Evolutionary conservation across 805 yeast genomes (phyloP), one percentile per base, ranked within the genome.

Genomic region (Barnettozyma pratensis): DNA sequence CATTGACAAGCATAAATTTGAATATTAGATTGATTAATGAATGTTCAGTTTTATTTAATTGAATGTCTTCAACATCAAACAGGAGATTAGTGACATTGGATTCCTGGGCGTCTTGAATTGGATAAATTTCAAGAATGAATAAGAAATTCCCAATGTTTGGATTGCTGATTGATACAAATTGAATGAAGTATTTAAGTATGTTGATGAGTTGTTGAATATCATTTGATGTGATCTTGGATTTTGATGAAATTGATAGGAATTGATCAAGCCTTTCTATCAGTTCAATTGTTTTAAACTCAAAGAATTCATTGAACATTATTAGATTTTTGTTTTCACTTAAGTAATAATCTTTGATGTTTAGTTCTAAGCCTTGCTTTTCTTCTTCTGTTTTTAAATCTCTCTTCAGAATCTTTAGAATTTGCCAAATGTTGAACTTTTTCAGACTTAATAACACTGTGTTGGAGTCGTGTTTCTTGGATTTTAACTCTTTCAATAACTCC

Each of bases 241-340:
- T 47, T 12, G 28, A 12, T 2, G 48, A 5, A 3, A 51, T 12
- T 11, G 35, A 39, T 14, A 55, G 43, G 7, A 63, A 46, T 6
- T 25, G 41, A 26, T 53, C 43, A 25, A 64, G 41, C 2, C 53
- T 47, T 3, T 55, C 60, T 32, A 61, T 54, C 10, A 66, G 38
- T 31, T 46, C 49, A 1, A 52, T 57, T 2, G 59, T 54, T n/a
- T 59, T 58, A 41, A 52, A 58, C 29, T 61, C 63, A 48, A 69
- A 68, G 39, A 67, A 57, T 34, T 68, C 68, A 6, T 61, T 64
- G 44, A 65, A 69, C 3, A 63, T 48, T 0, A 65, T 54, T 6
- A 67, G 46, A 42, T 69, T 71, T 44, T 62, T 64, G 45, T 62
- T 67, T 4, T 55, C 51, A 7, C 52, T 44, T 1, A 66, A 44